Base-by-base conservation (phyloP, 176 grass and related monocot genomes). In the Phoenix dactylifera region DNA sequence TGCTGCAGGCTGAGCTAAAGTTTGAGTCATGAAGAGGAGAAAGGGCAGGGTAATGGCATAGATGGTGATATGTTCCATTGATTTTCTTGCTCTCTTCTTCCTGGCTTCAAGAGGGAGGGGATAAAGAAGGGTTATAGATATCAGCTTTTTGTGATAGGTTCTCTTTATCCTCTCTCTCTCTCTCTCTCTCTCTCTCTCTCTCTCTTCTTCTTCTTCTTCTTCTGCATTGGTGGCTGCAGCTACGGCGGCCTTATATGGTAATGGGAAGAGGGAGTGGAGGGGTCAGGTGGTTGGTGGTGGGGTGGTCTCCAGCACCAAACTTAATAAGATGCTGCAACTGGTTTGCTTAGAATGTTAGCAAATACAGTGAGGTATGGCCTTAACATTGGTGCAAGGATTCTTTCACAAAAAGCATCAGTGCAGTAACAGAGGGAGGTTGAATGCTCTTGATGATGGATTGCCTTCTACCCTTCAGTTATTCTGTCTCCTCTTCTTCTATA, bases 261-360 rank as follows among this genome's bases (percentile, higher is more conserved):
- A 9, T 10, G 35, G 35, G 35, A 44, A 44, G 78, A 73, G 49
- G 57, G 20, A 77, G 64, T 15, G 25, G 24, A 61, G 71, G 52
- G 35, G 2, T 44, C 35, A 3, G 50, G 63, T n/a, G 55, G 77
- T 80, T 4, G 69, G 48, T 73, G 60, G 69, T 66, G 62, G 52
- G 56, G 62, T 30, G 49, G 57, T 56, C 51, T 80, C 77, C 24
- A 24, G 69, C 69, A 73, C 77, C 77, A 73, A 80, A 80, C 77
- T 73, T 77, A 69, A 63, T 67, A 70, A 54, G 65, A 52, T 63
- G 44, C 44, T 67, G 51, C 69, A 80, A 58, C 68, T 67, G 62
- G 69, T 72, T 73, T 80, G 77, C 77, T 72, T 80, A 18, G 26
- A 58, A 62, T 72, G 52, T 62, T 57, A 67, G 77, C 77, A 59